Conservation (phyloP, 768 basidiomycete genomes). For the Gymnopilus junonius region DNA sequence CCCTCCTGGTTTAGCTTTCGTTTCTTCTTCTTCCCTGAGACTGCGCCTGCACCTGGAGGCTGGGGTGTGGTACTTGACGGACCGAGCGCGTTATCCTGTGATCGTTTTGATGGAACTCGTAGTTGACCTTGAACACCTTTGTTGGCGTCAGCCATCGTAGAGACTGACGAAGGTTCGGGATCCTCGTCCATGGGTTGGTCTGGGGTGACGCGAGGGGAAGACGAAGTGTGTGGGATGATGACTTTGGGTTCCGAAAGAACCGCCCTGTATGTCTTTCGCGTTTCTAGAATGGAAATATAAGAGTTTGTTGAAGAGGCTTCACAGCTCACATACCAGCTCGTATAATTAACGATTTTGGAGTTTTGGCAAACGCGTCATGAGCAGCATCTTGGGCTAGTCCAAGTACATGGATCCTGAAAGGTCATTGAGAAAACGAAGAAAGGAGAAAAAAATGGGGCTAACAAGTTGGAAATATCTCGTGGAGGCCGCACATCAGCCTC, state of each 20-base stretch:
- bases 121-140: not conserved
- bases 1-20: constrained; percentile 15
- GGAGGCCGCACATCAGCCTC: constrained; percentile 72
- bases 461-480: constrained; percentile 80
- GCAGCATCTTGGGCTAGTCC: constrained; percentile 72
- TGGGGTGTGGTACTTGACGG: not conserved
- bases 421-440: not conserved
- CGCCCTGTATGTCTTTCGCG: constrained; percentile 80
- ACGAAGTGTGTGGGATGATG: constrained; percentile 45
- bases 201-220: not conserved
- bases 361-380: constrained; percentile 61
- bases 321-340: constrained; percentile 66
- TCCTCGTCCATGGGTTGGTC: not conserved
- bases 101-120: constrained; percentile 2
- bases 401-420: constrained; percentile 62
- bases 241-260: constrained; percentile 73
- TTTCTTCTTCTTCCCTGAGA: constrained; percentile 20
- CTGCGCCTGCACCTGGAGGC: not conserved
- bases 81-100: not conserved
- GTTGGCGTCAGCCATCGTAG: not conserved
- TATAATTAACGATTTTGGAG: constrained; percentile 68
- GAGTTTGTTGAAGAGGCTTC: not conserved
- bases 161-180: not conserved
- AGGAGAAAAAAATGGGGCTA: constrained; percentile 24
- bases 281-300: constrained; percentile 49